Base-by-base conservation (phyloP, 148 eudicot species). In the Persicaria tinctoria region DNA sequence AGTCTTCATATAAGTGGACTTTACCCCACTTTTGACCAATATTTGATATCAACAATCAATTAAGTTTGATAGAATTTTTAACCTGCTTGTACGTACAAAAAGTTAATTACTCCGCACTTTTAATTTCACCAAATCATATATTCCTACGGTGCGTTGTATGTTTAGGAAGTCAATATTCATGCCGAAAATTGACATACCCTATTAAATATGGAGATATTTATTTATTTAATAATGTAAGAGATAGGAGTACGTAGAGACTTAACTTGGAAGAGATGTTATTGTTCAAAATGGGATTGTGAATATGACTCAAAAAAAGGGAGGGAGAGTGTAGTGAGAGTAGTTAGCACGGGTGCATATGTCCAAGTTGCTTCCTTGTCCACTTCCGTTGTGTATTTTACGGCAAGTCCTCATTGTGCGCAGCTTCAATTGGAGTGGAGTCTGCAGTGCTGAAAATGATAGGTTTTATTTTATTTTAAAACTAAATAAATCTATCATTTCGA, bases 341-440 rank as follows among this genome's bases (percentile, higher is more conserved):
- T 5, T 7, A 57, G 63, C n/a, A 57, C 11, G n/a, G 5, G 13
- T 51, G 54, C 3, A 57, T 17, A 3, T 57, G 63, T 57, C 62
- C 27, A 57, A 57, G 27, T 57, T 57, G 63, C 63, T 57, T 57
- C 63, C 63, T 17, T 57, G 63, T 57, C 63, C 63, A 57, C 27
- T 57, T 57, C 27, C 63, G 18, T 57, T 57, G 4, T 57, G 9
- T 23, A 57, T 57, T 57, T 5, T 57, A 57, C 63, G 63, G 6
- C 63, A 57, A 57, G 63, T 57, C 63, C 27, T 8, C 32, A n/a
- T 57, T 57, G 23, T 20, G 23, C 23, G 63, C 63, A 57, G 32
- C 63, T 17, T 32, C 41, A 32, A 32, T 1, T 3, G 23, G 27
- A 17, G 27, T 57, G 63, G 63, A 17, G 32, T 57, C 18, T 57